These are phyloP conservation scores for Colletotrichum paranaense DNA, from an alignment of 2,329 filamentous ascomycete genomes.

Conservation along the genomic window DNA sequence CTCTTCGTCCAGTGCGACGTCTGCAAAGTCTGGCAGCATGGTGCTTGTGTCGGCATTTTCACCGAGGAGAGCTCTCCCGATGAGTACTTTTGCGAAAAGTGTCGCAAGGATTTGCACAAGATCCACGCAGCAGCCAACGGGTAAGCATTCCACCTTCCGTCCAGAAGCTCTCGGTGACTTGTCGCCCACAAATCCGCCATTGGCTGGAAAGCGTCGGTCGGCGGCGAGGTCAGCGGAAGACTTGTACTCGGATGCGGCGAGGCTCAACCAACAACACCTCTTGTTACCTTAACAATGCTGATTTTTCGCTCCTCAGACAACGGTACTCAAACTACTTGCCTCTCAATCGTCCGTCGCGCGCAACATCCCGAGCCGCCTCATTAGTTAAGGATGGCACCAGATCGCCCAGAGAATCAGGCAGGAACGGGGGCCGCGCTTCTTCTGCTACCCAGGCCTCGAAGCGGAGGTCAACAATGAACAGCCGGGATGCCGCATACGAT, in stretches of 20 bases:
- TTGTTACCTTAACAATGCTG: neutral
- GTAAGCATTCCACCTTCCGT: constrained; percentile 65
- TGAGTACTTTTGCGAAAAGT: constrained; percentile 98
- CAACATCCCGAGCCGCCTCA: constrained; percentile 72
- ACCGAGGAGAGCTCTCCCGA: constrained; percentile 93
- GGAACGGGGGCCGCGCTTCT: constrained; percentile 63
- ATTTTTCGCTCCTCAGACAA: constrained; percentile 57
- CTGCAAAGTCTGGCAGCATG: constrained; percentile 99
- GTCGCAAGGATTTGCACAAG: constrained; percentile 90
- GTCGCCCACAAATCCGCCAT: constrained; percentile 21
- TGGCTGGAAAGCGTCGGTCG: neutral
- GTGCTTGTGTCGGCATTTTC: constrained; percentile 96
- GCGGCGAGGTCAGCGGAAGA: neutral
- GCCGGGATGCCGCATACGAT: constrained; percentile 92
- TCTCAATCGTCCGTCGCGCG: constrained; percentile 65
- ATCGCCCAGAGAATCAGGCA: constrained; percentile 65
- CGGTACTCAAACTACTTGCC: constrained; percentile 75
- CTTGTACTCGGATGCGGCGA: too few species aligned
- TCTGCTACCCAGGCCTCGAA: constrained; percentile 73
- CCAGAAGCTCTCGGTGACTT: constrained; percentile 13
- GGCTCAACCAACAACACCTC: neutral
- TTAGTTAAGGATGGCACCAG: constrained; percentile 71
- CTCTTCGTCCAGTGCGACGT: constrained; percentile 98
- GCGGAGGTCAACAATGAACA: constrained; percentile 96
- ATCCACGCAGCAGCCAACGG: constrained; percentile 84